Percentiles rank a stretch among this genome's conserved stretches.
phyloP scores from a whole-genome alignment of 2,329 filamentous ascomycete genomes.

The Trematosphaeria pertusa region DNA sequence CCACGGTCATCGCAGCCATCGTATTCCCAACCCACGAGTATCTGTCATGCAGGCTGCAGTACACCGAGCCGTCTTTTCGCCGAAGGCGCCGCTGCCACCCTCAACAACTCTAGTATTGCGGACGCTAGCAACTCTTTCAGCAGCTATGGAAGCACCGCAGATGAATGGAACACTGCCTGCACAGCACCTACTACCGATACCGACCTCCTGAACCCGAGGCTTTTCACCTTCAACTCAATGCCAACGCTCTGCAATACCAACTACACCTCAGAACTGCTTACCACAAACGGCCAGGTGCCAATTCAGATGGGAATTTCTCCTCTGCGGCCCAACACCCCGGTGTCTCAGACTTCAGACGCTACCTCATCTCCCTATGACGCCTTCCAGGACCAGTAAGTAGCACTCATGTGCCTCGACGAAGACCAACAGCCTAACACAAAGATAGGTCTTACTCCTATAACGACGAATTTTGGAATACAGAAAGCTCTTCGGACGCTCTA shows the following conservation, averaged over 20 bases:
- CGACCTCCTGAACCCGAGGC: neutral
- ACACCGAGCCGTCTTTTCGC: constrained; percentile 3
- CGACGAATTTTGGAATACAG: no score
- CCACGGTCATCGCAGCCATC: neutral
- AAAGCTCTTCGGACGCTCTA: no score
- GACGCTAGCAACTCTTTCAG: neutral
- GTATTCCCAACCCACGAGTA: neutral
- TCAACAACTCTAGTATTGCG: neutral
- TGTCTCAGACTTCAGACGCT: constrained; percentile 3
- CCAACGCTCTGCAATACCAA: constrained; percentile 1
- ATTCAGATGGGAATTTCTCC: neutral
- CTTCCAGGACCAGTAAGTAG: constrained; percentile 1
- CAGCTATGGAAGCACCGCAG: neutral
- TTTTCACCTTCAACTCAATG: constrained; percentile 4
- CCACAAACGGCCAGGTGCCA: neutral
- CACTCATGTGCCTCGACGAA: no score
- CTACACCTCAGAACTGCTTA: constrained; percentile 4
- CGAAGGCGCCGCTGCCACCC: neutral
- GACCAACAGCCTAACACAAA: no score
- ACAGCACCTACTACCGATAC: neutral
- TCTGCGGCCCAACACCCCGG: constrained; percentile 1
- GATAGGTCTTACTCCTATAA: no score
- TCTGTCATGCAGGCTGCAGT: neutral
- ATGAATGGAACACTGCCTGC: neutral
- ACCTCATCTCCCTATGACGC: constrained; percentile 1